Conservation (phyloP, 306 rosid genomes). For the Psophocarpus tetragonolobus region DNA sequence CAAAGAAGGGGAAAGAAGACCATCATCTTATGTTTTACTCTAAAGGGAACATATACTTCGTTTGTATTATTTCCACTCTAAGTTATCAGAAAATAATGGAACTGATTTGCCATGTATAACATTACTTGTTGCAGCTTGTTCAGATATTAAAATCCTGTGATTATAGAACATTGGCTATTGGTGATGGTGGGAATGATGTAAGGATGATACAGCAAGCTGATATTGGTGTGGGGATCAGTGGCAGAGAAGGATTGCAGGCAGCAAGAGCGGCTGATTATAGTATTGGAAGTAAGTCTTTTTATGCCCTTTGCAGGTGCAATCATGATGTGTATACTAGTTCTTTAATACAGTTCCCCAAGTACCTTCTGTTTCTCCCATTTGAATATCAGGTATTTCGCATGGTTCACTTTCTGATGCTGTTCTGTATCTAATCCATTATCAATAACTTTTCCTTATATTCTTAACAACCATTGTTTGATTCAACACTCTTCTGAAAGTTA, state of each 20-base stretch:
- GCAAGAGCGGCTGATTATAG: constrained; percentile 99
- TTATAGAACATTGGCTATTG: constrained; percentile 93
- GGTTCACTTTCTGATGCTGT: constrained; percentile 21
- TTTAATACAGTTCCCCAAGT: constrained; percentile 2
- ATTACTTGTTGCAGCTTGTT: constrained; percentile 77
- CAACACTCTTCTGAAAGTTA: not conserved
- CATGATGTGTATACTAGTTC: constrained; percentile 20
- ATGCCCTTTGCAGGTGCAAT: constrained; percentile 10
- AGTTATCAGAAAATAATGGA: constrained; percentile 12
- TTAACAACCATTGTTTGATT: constrained; percentile 28
- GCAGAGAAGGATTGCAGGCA: constrained; percentile 99
- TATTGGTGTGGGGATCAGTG: constrained; percentile 98
- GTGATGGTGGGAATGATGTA: constrained; percentile 99
- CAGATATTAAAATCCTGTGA: constrained; percentile 90
- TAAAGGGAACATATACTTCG: constrained; percentile 14
- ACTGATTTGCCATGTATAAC: constrained; percentile 29
- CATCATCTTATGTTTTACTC: constrained; percentile 19
- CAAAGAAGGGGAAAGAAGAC: not conserved
- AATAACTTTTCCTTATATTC: not conserved
- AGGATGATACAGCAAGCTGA: constrained; percentile 99
- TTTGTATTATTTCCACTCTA: constrained; percentile 24
- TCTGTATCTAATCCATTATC: constrained; percentile 5
- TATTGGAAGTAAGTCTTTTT: constrained; percentile 76
- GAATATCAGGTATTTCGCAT: not conserved
- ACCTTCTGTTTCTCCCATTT: constrained; percentile 8